Evolutionary conservation across 2,329 filamentous ascomycete genomes (phyloP), one percentile per base, ranked within the genome.

Genomic region (Ophiocordyceps camponoti-floridani): DNA sequence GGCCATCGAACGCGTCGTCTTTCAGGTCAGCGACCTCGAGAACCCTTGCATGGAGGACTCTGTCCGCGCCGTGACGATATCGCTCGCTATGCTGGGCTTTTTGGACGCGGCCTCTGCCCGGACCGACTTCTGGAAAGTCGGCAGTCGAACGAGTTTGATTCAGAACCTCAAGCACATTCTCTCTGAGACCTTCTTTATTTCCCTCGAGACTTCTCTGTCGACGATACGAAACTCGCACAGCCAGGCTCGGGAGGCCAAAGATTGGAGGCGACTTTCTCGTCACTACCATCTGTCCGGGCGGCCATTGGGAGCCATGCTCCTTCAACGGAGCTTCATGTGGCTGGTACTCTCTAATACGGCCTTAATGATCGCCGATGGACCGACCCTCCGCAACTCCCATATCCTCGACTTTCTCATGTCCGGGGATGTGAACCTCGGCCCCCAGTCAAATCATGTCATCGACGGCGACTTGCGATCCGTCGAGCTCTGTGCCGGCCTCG

Each of bases 51-150:
- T 80, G 12, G 78, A 82, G 45, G 77, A 84, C 53, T 77, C 79
- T 44, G 68, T 82, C 45, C 69, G 77, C 27, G 76, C 83, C 44
- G 77, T 86, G 44, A 85, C 82, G 16, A 75, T 94, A 50, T 77
- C 83, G 7, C 75, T 94, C 42, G 89, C 89, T 0, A 67, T 98
- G n/a, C 64, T 94, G 23, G 93, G 91, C 0, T 95, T 98, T 57
- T 64, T 98, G 44, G 78, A 89, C 56, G 88, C 87, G 19, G 80
- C 82, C 4, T 79, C 87, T 4, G 76, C 78, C 6, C 77, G 88
- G 56, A 76, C 81, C 10, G 75, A 80, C 49, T 89, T 95, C 53
- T 98, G 88, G 86, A 77, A 68, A 47, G 68, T 81, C 1, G 72
- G 76, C 3, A 83, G 91, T 51, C 77, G 87, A 44, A 63, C 93